phyloP scores from a whole-genome alignment of 257 asterid genomes.

The Lycium barbarum region DNA sequence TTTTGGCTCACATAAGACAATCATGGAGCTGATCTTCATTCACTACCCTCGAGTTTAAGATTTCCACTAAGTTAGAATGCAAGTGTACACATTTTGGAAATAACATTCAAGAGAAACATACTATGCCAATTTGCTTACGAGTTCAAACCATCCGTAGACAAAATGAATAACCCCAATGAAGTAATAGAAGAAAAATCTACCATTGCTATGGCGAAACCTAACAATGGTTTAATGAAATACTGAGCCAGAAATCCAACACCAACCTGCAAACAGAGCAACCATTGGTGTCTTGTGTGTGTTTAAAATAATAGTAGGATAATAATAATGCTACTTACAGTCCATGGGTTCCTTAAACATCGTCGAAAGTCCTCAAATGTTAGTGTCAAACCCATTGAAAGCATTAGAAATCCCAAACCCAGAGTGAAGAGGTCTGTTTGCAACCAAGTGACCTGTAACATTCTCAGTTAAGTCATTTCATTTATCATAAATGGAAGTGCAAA shows the following conservation, averaged over 20 bases:
- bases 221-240: conserved; percentile 81
- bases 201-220: conserved; percentile 86
- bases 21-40: not conserved
- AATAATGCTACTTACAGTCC: conserved; percentile 74
- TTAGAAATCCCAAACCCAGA: conserved; percentile 92
- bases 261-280: conserved; percentile 55
- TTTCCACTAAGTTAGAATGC: not conserved
- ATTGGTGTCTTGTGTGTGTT: not conserved
- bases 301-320: not conserved
- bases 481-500: conserved; percentile 34
- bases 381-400: conserved; percentile 98
- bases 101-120: conserved; percentile 9
- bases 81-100: not conserved
- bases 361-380: conserved; percentile 91
- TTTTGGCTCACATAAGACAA: not conserved
- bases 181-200: conserved; percentile 47
- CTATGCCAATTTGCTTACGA: not conserved
- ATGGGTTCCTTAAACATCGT: conserved; percentile 92
- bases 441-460: conserved; percentile 85
- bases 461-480: conserved; percentile 28
- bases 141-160: not conserved
- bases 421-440: conserved; percentile 89
- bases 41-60: not conserved
- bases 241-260: conserved; percentile 97
- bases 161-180: not conserved